Evolutionary conservation across 495 filamentous ascomycete genomes (phyloP).

Genomic region (Daldinia bambusicola): DNA sequence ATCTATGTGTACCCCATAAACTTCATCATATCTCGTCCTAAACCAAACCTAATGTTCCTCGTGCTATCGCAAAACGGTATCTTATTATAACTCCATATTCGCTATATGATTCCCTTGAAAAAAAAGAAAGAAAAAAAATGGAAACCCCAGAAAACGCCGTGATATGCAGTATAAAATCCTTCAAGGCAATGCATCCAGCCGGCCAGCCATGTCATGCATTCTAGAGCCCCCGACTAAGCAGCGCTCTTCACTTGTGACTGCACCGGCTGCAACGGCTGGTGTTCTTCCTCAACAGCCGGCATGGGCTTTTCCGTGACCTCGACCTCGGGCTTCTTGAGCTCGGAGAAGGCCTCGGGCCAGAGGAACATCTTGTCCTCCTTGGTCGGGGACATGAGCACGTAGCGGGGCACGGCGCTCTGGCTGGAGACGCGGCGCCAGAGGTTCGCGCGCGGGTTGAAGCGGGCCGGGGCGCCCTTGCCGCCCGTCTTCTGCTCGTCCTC

Average conservation of each 20-base stretch:
- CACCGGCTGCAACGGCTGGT: conserved; percentile 3
- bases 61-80: conserved; percentile 27
- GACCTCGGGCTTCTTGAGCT: conserved; percentile 39
- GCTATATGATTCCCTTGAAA: conserved; percentile 19
- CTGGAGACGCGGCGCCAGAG: conserved; percentile 74
- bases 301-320: conserved; percentile 16
- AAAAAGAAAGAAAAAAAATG: too few relatives aligned
- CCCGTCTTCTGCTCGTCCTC: conserved; percentile 73
- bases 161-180: conserved; percentile 9
- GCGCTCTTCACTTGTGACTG: conserved; percentile 17
- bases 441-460: conserved; percentile 77
- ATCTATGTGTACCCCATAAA: conserved; percentile 13
- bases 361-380: conserved; percentile 73
- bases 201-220: too few relatives aligned
- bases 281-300: background rate
- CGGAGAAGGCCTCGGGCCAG: conserved; percentile 71
- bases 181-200: background rate
- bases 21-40: background rate
- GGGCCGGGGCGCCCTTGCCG: conserved; percentile 68
- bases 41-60: conserved; percentile 14
- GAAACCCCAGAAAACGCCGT: conserved; percentile 14
- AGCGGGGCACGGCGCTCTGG: conserved; percentile 62
- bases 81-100: conserved; percentile 24
- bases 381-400: conserved; percentile 65
- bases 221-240: conserved; percentile 1